A percentile compares a stretch with the other conserved stretches of the same genome.
Conservation (phyloP, 345 rosid genomes). For the Tarenaya hassleriana region DNA sequence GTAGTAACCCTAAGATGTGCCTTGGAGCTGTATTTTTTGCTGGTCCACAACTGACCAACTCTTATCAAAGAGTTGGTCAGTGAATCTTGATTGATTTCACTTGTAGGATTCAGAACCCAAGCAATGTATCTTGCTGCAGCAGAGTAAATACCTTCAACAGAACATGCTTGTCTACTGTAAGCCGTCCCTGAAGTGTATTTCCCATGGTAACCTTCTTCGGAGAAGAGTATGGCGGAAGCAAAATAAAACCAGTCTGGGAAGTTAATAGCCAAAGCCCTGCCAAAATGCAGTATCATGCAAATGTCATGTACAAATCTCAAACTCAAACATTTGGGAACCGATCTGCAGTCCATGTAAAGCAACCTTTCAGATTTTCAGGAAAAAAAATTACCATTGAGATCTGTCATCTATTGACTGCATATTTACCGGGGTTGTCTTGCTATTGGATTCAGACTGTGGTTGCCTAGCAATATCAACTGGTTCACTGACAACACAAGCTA, state of each 20-base stretch:
- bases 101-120: conserved; percentile 56
- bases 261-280: conserved; percentile 73
- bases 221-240: conserved; percentile 57
- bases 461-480: conserved; percentile 14
- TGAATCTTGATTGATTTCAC: conserved; percentile 40
- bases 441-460: conserved; percentile 18
- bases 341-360: conserved; percentile 5
- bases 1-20: conserved; percentile 20
- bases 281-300: conserved; percentile 11
- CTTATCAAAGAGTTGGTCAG: conserved; percentile 41
- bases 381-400: conserved; percentile 75
- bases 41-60: conserved; percentile 43
- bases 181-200: conserved; percentile 17
- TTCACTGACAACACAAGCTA: conserved; percentile 37
- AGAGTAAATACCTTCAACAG: conserved; percentile 24
- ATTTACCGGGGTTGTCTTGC: conserved; percentile 26
- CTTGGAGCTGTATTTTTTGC: conserved; percentile 27
- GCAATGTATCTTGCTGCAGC: conserved; percentile 66
- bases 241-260: conserved; percentile 81
- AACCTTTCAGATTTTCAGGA: too few species aligned
- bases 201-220: conserved; percentile 22
- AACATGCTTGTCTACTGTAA: conserved; percentile 20
- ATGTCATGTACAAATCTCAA: background rate
- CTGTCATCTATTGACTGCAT: conserved; percentile 36
- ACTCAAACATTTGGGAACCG: background rate